Evolutionary conservation across 257 asterid genomes (phyloP), one percentile per base, ranked within the genome.

Genomic region (Osmanthus fragrans): DNA sequence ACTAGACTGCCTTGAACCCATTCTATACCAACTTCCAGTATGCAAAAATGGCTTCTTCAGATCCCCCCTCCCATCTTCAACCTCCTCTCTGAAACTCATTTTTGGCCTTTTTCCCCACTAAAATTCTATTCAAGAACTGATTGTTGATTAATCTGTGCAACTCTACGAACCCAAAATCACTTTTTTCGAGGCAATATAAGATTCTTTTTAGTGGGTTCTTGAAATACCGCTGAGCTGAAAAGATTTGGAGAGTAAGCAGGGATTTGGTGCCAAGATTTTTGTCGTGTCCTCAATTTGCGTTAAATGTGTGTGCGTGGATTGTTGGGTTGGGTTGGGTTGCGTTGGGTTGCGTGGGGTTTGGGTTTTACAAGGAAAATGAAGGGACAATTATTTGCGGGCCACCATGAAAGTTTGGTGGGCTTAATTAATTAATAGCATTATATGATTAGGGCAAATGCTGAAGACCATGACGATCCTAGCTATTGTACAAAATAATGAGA

Each of bases 21-120:
- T 92, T 27, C 96, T 84, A 42, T 94, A 94, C 98, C 97, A 94
- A 81, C 98, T 94, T 78, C 97, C 98, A 4, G 97, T 94, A 30
- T 94, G 97, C 69, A 94, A 79, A 82, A 94, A 92, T 63, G 98
- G 98, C 85, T 94, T 92, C 92, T 86, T 81, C 79, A 90, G 88
- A 86, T 90, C 89, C 71, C 85, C 89, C 73, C 86, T 76, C 6
- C 82, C 87, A 63, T 85, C 89, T 11, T 84, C 82, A 23, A 34
- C 82, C 6, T 87, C 92, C 66, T 86, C 93, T 83, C 84, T 56
- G 65, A 83, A 89, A 86, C 89, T 84, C 88, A 86, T 80, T 71
- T 79, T 82, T 40, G 75, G 37, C 8, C 7, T 27, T 63, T 60
- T 8, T 11, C 10, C 36, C 7, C n/a, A 27, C 69, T 63, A 23